Percentiles rank a stretch among this genome's conserved stretches.
These are phyloP conservation scores for Mercurialis annua DNA, from an alignment of 345 rosid species.

Conservation along the genomic window DNA sequence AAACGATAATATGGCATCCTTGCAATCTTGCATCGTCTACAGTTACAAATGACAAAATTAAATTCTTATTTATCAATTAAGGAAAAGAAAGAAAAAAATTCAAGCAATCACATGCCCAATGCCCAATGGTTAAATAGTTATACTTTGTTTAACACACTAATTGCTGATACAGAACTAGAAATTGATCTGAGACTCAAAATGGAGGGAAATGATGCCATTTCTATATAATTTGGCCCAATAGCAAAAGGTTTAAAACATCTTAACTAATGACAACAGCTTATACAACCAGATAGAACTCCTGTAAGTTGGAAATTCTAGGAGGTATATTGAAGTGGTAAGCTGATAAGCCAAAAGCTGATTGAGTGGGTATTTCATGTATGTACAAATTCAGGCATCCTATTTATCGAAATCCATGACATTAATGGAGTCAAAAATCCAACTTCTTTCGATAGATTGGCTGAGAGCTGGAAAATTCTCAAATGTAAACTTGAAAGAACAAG, in stretches of 20 bases:
- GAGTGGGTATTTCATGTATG: background rate
- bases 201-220: background rate
- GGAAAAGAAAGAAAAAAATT: background rate
- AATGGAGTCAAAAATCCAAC: background rate
- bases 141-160: background rate
- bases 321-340: background rate
- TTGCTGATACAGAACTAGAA: background rate
- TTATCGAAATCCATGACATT: too few species aligned
- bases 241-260: background rate
- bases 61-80: background rate
- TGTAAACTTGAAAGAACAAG: background rate
- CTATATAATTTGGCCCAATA: background rate
- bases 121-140: too few species aligned
- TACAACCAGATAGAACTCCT: background rate
- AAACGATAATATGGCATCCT: slow-evolving; percentile 51
- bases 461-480: background rate
- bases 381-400: background rate
- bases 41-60: slow-evolving; percentile 3
- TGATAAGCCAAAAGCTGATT: background rate
- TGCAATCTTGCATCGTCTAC: slow-evolving; percentile 76
- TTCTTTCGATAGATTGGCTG: background rate
- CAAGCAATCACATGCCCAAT: background rate
- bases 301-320: background rate
- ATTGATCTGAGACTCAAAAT: background rate
- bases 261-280: background rate